These are phyloP conservation scores for Arthrobotrys sinensis DNA, from an alignment of 2,329 filamentous ascomycete genomes.

Conservation along the genomic window DNA sequence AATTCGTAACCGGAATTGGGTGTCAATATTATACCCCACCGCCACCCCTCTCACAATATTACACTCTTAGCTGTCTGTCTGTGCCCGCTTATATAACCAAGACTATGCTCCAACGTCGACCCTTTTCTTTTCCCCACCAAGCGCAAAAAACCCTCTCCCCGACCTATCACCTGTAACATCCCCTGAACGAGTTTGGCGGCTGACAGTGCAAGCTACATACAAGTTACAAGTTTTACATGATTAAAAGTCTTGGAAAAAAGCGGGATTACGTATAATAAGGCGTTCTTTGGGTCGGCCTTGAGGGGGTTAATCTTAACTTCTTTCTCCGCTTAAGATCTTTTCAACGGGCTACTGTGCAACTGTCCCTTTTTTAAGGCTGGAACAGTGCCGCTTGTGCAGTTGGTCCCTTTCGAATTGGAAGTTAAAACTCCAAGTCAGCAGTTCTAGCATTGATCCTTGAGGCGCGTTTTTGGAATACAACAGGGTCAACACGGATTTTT, in stretches of 20 bases:
- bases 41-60: conserved; percentile 1
- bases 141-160: no score
- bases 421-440: no score
- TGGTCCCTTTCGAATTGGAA: neutral
- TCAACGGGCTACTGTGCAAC: no score
- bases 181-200: no score
- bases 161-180: no score
- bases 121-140: neutral
- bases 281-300: conserved; percentile 18
- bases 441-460: neutral
- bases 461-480: conserved; percentile 32
- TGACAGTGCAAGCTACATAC: no score
- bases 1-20: conserved; percentile 7
- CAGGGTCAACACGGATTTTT: conserved; percentile 40
- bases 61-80: neutral
- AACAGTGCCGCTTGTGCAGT: no score
- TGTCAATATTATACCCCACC: neutral
- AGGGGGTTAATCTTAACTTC: conserved; percentile 23
- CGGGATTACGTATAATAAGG: conserved; percentile 25
- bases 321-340: no score
- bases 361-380: no score
- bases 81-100: neutral
- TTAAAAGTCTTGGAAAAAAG: conserved; percentile 11
- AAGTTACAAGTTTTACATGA: no score
- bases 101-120: no score